Base-by-base conservation (phyloP, 306 rosid genomes). In the Fragaria nilgerrensis region DNA sequence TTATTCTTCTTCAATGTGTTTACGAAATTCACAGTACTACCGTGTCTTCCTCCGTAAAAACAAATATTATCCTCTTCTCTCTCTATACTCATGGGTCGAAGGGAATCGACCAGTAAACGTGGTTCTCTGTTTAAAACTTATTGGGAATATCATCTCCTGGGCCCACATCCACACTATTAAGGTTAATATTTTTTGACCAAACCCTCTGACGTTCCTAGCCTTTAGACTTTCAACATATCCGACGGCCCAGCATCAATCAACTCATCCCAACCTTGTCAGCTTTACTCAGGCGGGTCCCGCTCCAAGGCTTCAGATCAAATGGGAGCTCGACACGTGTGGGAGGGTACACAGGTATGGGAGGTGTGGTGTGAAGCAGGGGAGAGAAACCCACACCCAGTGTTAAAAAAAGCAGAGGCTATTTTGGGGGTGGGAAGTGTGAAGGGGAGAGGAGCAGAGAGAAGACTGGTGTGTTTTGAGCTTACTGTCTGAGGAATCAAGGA, bases 131-230 rank as follows among this genome's bases (percentile, higher is more conserved):
- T 0, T 4, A 68, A 55, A 80, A 77, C 85, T 90, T 80, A 85
- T 90, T 77, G 92, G 92, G 89, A 86, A 84, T 80, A 77, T 84
- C 88, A 86, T 88, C 85, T 5, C 0, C 0, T 39, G 76, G 87
- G 89, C 63, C 89, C 92, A 73, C 0, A 9, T 17, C 27, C 27
- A 12, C 44, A 68, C 29, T 13, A 53, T 75, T 68, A 68, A 68
- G 58, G 70, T 14, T 55, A 34, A 29, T 5, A 11, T 19, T 52
- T 20, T 50, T 70, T 64, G 70, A 69, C 80, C 80, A 12, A 12
- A 19, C 62, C 47, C 53, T 11, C 7, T 5, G 75, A 74, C 72
- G 39, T 47, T 8, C 43, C 48, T 0, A 14, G 13, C 0, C 37
- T 13, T 27, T 56, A 62, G 13, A 11, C 37, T 67, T 14, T 9